Evolutionary conservation across 257 asterid species (phyloP), one percentile per base, ranked within the genome.

Genomic region (Lithospermum erythrorhizon): DNA sequence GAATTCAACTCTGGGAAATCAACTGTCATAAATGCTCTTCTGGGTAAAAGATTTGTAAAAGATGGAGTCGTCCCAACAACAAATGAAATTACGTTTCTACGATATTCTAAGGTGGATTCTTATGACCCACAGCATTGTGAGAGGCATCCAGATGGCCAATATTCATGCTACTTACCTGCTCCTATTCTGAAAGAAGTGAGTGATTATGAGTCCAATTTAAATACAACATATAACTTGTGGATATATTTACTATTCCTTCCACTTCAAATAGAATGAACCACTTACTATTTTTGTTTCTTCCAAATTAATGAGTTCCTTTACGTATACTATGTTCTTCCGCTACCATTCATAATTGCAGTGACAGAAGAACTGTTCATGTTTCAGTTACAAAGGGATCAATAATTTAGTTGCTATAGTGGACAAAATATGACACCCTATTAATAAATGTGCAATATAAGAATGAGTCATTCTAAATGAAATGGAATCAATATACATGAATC

Each of bases 1-100:
- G 99, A 89, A 78, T 89, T 93, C 81, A 93, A 89, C 82, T 93
- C 99, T 66, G 97, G 97, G 67, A 93, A 93, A 81, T 93, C 96
- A 15, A 81, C 95, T 70, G 89, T 93, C 74, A 84, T 93, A 75
- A 93, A 93, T 84, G 97, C 99, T 75, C 77, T 93, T 80, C 95
- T 89, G 63, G 99, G 99, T 62, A 72, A 93, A 76, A 89, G 71
- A 70, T 93, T 83, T 75, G 74, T 93, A 62, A 74, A 67, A 75
- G 96, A 89, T 71, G 97, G 99, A 66, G 99, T 89, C 71, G 79
- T 93, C 70, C 99, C 99, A 65, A 89, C 99, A 55, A 93, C 99
- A 64, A 93, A 86, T 71, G 97, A 93, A 73, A 85, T 93, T 62
- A 93, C 99, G n/a, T 89, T 84, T 76, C 79, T 93, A 53, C 88